These are phyloP conservation scores for Phyllosticta ampelicida DNA, from an alignment of 2,329 filamentous ascomycete genomes.

Conservation along the genomic window DNA sequence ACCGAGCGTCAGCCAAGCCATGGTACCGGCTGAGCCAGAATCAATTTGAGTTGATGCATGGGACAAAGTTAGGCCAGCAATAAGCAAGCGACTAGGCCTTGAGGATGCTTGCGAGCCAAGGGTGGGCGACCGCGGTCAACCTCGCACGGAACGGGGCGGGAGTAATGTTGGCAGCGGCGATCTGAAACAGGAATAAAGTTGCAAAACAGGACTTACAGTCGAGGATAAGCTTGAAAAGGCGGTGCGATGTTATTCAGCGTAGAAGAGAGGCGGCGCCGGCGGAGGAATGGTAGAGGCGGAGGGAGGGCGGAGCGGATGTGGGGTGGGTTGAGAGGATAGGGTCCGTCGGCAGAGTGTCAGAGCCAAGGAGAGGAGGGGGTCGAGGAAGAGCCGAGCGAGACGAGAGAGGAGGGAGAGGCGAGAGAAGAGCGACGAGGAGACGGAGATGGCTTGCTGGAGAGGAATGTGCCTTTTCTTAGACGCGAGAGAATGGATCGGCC, in stretches of 20 bases:
- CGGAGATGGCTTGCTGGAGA: constrained; percentile 1
- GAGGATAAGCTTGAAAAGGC: neutral
- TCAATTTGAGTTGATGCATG: constrained; percentile 7
- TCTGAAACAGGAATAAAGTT: constrained; percentile 1
- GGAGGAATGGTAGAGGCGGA: neutral
- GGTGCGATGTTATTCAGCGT: neutral
- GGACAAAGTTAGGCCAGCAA: constrained; percentile 10
- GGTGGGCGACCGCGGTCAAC: constrained; percentile 1
- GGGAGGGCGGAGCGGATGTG: neutral
- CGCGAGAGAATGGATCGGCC: constrained; percentile 11
- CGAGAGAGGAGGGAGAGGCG: constrained; percentile 4
- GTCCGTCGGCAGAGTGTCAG: neutral
- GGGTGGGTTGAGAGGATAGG: neutral
- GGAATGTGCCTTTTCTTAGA: constrained; percentile 11
- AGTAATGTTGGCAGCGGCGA: neutral
- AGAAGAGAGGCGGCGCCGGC: neutral
- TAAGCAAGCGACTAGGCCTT: constrained; percentile 3
- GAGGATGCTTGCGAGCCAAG: constrained; percentile 1
- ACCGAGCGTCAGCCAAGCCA: constrained; percentile 11
- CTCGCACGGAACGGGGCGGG: constrained; percentile 7
- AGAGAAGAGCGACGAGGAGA: constrained; percentile 1
- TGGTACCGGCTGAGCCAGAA: constrained; percentile 9
- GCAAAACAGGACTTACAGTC: neutral
- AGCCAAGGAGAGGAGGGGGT: neutral
- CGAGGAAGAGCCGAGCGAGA: neutral